Evolutionary conservation across 2,329 filamentous ascomycete species (phyloP).

Genomic region (Clonostachys solani): DNA sequence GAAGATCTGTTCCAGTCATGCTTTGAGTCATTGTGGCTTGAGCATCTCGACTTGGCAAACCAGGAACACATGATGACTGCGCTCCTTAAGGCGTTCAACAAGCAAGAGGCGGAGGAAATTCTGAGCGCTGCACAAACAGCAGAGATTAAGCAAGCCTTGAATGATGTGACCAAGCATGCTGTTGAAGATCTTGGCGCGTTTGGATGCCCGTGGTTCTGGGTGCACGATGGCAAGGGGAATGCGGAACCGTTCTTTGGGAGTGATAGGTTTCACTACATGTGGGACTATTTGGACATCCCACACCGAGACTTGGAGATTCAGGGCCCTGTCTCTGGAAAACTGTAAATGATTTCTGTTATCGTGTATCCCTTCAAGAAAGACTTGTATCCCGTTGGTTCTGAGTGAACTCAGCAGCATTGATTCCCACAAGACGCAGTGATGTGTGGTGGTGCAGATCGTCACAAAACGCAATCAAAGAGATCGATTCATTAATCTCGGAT

Average conservation of each 20-base stretch:
- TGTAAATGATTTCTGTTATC: no score
- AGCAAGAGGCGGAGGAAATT: conserved; percentile 49
- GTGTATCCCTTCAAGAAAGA: no score
- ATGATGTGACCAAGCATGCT: conserved; percentile 43
- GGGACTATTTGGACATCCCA: conserved; percentile 5
- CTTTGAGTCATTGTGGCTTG: conserved; percentile 60
- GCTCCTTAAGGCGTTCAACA: conserved; percentile 39
- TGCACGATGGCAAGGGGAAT: conserved; percentile 50
- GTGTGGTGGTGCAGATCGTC: no score
- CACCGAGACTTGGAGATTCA: neutral
- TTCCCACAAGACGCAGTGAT: no score
- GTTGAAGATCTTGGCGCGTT: conserved; percentile 66
- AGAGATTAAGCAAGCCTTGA: conserved; percentile 40
- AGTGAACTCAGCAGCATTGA: no score
- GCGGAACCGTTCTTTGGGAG: conserved; percentile 74
- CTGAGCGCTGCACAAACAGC: conserved; percentile 18
- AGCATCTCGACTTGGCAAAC: conserved; percentile 54
- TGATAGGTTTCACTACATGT: conserved; percentile 43
- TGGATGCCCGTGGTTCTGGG: conserved; percentile 74
- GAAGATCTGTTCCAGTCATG: conserved; percentile 49
- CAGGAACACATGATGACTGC: conserved; percentile 43
- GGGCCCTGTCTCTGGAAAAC: no score
- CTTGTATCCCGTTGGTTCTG: no score
- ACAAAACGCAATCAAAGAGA: no score
- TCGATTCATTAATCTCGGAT: no score